Evolutionary conservation across 352 stramenopile species (phyloP).

Genomic region (Phytopythium vexans): DNA sequence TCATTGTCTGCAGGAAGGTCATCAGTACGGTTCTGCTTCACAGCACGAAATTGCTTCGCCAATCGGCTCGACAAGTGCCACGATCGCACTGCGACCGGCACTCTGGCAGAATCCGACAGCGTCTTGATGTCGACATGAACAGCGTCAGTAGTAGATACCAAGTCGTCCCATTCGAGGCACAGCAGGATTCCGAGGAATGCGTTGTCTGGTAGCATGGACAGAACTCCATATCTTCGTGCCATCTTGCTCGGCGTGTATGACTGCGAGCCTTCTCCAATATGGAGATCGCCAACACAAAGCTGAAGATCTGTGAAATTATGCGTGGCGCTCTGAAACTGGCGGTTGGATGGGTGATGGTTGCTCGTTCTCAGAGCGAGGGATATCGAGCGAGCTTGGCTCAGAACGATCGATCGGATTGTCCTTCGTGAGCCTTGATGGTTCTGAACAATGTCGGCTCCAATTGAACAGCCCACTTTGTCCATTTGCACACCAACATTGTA

Average conservation of each 20-base stretch:
- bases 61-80: conserved; percentile 54
- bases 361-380: conserved; percentile 13
- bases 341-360: conserved; percentile 37
- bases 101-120: background rate
- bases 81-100: conserved; percentile 39
- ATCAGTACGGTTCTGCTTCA: conserved; percentile 4
- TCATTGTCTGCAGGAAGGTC: background rate
- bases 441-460: background rate
- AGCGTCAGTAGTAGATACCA: conserved; percentile 23
- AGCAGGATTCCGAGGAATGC: conserved; percentile 43
- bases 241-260: no score
- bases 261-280: conserved; percentile 19
- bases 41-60: conserved; percentile 33
- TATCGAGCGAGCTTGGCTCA: background rate
- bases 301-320: conserved; percentile 38
- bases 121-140: conserved; percentile 7
- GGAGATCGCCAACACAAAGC: conserved; percentile 25
- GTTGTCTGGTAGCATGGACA: conserved; percentile 34
- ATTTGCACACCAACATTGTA: conserved; percentile 3
- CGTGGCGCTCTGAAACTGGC: background rate
- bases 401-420: background rate
- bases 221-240: conserved; percentile 27
- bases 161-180: conserved; percentile 37
- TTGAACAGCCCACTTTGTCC: background rate
- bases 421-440: background rate